These are phyloP conservation scores for Scedosporium minutisporum DNA, from an alignment of 2,329 filamentous ascomycete genomes.

Conservation along the genomic window DNA sequence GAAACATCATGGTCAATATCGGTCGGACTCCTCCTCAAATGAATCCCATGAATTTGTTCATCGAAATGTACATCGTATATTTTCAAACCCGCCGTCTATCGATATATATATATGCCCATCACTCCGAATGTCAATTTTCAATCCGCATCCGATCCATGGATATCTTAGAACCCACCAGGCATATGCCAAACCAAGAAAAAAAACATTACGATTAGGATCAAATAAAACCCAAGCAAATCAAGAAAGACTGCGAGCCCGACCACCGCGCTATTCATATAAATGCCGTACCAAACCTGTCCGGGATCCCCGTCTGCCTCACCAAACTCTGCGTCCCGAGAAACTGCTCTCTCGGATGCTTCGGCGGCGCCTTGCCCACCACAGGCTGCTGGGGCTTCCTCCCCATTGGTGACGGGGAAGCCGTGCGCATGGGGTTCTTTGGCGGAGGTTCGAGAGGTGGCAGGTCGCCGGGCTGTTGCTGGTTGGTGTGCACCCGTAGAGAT, in stretches of 20 bases:
- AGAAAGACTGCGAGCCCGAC: not conserved
- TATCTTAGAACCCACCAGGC: not conserved
- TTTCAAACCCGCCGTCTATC: not conserved
- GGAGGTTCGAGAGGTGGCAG: not conserved
- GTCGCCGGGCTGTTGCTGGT: no score
- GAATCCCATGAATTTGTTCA: no score
- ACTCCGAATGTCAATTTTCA: not conserved
- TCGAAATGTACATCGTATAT: no score
- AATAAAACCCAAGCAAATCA: not conserved
- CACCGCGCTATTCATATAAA: not conserved
- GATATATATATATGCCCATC: not conserved
- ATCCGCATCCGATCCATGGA: not conserved
- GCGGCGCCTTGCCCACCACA: not conserved
- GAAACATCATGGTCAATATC: no score
- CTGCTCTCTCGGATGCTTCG: not conserved
- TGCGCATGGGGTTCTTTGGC: not conserved
- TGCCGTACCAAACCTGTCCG: not conserved
- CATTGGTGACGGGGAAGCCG: not conserved
- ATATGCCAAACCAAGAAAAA: not conserved
- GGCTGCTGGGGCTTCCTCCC: not conserved
- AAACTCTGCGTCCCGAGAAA: not conserved
- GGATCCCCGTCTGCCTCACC: not conserved
- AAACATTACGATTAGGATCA: not conserved
- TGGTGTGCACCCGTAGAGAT: not conserved
- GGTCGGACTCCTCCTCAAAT: no score